Evolutionary conservation across 257 asterid species (phyloP).

Genomic region (Capsicum baccatum): DNA sequence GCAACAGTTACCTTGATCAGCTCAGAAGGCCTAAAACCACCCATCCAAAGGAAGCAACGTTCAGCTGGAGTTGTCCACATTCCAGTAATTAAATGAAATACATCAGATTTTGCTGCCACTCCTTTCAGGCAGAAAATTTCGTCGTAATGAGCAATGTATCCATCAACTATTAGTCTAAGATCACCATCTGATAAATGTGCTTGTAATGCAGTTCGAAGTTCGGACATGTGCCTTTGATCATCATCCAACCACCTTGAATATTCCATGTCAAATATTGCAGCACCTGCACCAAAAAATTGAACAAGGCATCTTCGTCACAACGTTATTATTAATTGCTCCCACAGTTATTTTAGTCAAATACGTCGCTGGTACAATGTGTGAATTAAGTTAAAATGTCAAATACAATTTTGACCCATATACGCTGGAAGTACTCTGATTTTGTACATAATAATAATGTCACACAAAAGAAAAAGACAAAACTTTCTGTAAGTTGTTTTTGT

Average conservation of each 20-base stretch:
- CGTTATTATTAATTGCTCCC: background rate
- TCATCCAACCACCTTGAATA: constrained; percentile 93
- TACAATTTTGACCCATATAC: background rate
- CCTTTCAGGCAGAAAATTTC: constrained; percentile 78
- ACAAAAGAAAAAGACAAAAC: constrained; percentile 10
- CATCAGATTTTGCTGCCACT: constrained; percentile 79
- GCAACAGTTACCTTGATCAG: constrained; percentile 66
- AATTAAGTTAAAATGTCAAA: background rate
- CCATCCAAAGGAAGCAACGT: constrained; percentile 98
- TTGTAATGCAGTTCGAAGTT: constrained; percentile 82
- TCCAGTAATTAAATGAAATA: constrained; percentile 85
- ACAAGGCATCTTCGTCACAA: background rate
- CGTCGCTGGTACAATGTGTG: background rate
- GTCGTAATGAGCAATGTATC: constrained; percentile 76
- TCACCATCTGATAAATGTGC: constrained; percentile 78
- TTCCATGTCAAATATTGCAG: constrained; percentile 89
- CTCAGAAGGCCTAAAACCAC: constrained; percentile 93
- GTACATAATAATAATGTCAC: constrained; percentile 10
- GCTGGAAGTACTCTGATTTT: background rate
- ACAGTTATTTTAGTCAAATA: background rate
- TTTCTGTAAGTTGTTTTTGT: constrained; percentile 12
- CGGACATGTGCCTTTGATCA: constrained; percentile 79
- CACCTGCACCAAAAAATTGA: constrained; percentile 54
- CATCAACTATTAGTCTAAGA: constrained; percentile 72
- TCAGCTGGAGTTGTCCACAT: constrained; percentile 95